Base-by-base conservation (phyloP, 495 filamentous ascomycete species). In the Amniculicola lignicola region DNA sequence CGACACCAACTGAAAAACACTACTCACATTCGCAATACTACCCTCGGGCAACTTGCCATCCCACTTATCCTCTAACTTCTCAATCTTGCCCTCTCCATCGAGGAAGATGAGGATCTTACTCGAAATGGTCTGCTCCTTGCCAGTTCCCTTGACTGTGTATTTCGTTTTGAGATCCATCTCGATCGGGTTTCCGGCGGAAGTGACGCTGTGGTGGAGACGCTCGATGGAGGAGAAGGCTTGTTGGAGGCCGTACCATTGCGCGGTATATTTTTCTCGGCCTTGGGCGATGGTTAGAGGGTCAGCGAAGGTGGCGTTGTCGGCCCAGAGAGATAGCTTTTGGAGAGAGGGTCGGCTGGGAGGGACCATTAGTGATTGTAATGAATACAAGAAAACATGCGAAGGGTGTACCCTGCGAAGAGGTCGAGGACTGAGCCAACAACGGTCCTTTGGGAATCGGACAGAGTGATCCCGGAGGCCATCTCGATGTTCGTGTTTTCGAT, bases 31-130 rank as follows among this genome's bases (percentile, higher is more conserved):
- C 37, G 39, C 18, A 46, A 62, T 52, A 1, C 18, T 22, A 1
- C 75, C 69, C 21, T 79, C 77, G 0, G 77, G 76, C 56, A 82
- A 48, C 35, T 77, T 69, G 6, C 74, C 78, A 63, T 78, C 70
- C 81, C 81, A 83, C 54, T 73, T 71, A 58, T 83, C 80, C 66
- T 82, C 76, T 6, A 83, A 71, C 52, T 71, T 76, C 11, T 64
- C 68, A 36, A 84, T 82, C 67, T 73, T 76, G 18, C 70, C 72
- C 39, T 41, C 18, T 3, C 67, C 64, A 22, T 65, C 65, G 22
- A 66, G 56, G 46, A 69, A 66, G 37, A 82, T 79, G n/a, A 69
- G 67, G 18, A 83, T 64, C 21, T 69, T 62, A 48, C 73, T 77
- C 31, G 71, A 51, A 29, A 83, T 81, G 12, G 67, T 75, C 69